A percentile compares a stretch with the other conserved stretches of the same genome.
These are phyloP conservation scores for Calonectria pteridis DNA, from an alignment of 2,329 filamentous ascomycete genomes.

Conservation along the genomic window DNA sequence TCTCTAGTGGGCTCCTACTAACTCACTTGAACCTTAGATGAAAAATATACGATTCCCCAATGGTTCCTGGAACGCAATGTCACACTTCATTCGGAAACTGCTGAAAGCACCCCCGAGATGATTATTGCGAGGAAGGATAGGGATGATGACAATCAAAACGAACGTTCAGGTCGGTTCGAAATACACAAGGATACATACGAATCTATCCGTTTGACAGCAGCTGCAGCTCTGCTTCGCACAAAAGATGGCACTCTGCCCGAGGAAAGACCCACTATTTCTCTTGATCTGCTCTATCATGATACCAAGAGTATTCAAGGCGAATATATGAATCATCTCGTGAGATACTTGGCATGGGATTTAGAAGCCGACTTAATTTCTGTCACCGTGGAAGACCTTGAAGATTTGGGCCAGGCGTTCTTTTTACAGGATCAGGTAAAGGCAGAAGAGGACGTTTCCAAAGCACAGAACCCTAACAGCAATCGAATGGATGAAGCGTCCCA, in stretches of 20 bases:
- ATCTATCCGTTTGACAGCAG: background rate
- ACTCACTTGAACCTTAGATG: background rate
- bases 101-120: background rate
- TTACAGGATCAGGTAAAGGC: background rate
- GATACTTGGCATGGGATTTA: background rate
- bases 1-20: background rate
- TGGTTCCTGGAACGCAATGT: background rate
- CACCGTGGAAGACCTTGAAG: background rate
- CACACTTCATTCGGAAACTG: background rate
- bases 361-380: background rate
- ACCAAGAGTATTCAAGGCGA: too few relatives aligned
- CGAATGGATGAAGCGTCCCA: background rate
- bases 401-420: background rate
- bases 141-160: background rate
- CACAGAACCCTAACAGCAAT: background rate
- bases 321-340: background rate
- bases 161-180: background rate
- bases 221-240: background rate
- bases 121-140: background rate
- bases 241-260: background rate
- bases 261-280: background rate
- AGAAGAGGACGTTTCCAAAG: background rate
- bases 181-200: background rate
- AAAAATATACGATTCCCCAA: background rate
- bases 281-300: background rate